phyloP scores from a whole-genome alignment of 768 basidiomycete species.

The Tylopilus subfusipes region DNA sequence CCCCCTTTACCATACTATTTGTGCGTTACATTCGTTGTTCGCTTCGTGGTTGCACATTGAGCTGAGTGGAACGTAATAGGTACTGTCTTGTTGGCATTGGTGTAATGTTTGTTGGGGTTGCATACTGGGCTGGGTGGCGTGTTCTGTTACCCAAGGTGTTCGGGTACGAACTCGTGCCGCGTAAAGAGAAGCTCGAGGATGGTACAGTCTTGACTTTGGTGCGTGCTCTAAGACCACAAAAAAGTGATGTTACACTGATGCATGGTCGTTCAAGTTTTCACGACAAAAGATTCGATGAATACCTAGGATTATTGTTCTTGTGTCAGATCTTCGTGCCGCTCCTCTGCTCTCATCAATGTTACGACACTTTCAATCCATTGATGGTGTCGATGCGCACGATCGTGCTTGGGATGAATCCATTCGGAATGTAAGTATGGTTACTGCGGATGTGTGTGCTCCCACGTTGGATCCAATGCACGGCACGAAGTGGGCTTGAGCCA shows the following conservation, averaged over 20 bases:
- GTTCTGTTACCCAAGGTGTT: slow-evolving; percentile 47
- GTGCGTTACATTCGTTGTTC: slow-evolving; percentile 17
- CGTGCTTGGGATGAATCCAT: too few species aligned
- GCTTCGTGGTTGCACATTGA: slow-evolving; percentile 27
- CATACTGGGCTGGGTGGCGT: slow-evolving; percentile 56
- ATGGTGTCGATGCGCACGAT: too few species aligned
- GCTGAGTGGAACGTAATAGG: slow-evolving; percentile 22
- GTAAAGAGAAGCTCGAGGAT: slow-evolving; percentile 46
- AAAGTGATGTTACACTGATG: too few species aligned
- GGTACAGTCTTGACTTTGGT: slow-evolving; percentile 56
- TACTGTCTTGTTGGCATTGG: slow-evolving; percentile 54
- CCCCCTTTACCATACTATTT: slow-evolving; percentile 59
- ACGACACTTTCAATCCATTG: too few species aligned
- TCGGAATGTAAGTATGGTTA: too few species aligned
- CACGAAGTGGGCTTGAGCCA: too few species aligned
- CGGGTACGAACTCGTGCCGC: slow-evolving; percentile 44
- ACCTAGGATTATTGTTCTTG: background rate
- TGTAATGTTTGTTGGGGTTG: slow-evolving; percentile 42
- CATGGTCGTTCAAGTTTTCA: too few species aligned
- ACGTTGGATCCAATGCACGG: too few species aligned
- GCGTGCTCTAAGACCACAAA: slow-evolving; percentile 14
- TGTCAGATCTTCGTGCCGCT: too few species aligned
- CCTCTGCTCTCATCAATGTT: too few species aligned
- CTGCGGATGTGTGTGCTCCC: too few species aligned
- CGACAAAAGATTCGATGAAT: too few species aligned